phyloP scores from a whole-genome alignment of 1,139 yeast species.

The Diutina mesorugosa region DNA sequence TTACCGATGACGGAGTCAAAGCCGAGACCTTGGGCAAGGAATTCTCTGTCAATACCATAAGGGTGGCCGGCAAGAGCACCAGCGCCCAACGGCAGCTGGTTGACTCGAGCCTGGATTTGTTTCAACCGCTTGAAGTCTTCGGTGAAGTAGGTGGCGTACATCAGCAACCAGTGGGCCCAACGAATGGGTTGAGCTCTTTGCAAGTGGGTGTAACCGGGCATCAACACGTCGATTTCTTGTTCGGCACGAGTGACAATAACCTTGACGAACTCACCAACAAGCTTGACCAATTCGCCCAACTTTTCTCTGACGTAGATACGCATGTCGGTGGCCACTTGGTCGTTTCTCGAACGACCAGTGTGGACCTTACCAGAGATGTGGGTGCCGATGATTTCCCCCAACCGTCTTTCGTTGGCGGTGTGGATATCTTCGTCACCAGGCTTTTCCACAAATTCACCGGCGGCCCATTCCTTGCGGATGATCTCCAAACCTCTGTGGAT shows the following conservation, averaged over 20 bases:
- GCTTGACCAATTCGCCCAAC: slow-evolving; percentile 43
- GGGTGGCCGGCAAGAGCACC: slow-evolving; percentile 99
- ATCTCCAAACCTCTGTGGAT: slow-evolving; percentile 71
- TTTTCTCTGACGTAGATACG: slow-evolving; percentile 82
- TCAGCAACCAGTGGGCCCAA: slow-evolving; percentile 96
- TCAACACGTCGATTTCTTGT: slow-evolving; percentile 74
- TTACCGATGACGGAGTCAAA: slow-evolving; percentile 84
- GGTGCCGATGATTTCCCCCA: slow-evolving; percentile 91
- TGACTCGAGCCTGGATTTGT: slow-evolving; percentile 72
- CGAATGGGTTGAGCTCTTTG: slow-evolving; percentile 99
- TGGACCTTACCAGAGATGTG: slow-evolving; percentile 95
- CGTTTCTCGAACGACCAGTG: slow-evolving; percentile 96
- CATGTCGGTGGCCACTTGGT: slow-evolving; percentile 98
- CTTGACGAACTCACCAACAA: slow-evolving; percentile 48
- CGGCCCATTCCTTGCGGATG: slow-evolving; percentile 72
- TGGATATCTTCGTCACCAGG: slow-evolving; percentile 97
- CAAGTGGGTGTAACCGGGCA: slow-evolving; percentile 98
- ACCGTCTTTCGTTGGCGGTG: slow-evolving; percentile 94
- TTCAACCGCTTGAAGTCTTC: slow-evolving; percentile 79
- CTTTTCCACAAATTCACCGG: slow-evolving; percentile 64
- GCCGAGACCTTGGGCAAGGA: slow-evolving; percentile 63
- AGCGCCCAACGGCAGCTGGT: slow-evolving; percentile 84
- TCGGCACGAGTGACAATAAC: slow-evolving; percentile 68
- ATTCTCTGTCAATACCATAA: slow-evolving; percentile 92
- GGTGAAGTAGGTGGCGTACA: slow-evolving; percentile 87